Evolutionary conservation across 2,329 filamentous ascomycete genomes (phyloP).

Genomic region (Penicillium rolfsii): DNA sequence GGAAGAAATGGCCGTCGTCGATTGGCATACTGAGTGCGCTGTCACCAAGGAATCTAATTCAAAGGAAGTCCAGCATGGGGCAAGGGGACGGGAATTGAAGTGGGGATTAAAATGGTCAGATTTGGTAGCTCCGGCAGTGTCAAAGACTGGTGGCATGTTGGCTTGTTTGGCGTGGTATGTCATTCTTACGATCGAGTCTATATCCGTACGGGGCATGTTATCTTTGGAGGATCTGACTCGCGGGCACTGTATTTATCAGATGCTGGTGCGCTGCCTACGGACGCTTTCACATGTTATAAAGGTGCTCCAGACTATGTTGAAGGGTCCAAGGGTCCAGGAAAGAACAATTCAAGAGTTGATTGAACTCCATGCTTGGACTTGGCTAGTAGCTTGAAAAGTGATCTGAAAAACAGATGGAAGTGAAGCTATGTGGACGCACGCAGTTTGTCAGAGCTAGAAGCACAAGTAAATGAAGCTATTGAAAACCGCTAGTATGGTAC

Average conservation of each 20-base stretch:
- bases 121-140: conserved; percentile 7
- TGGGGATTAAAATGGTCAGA: conserved; percentile 8
- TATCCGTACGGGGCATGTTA: not conserved
- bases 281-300: not conserved
- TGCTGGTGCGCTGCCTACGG: not conserved
- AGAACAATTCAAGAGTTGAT: not conserved
- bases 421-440: not conserved
- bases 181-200: not conserved
- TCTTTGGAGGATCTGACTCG: not conserved
- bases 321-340: not conserved
- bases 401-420: not conserved
- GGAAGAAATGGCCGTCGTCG: conserved; percentile 29
- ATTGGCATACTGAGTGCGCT: conserved; percentile 24
- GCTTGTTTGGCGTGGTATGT: not conserved
- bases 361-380: too few relatives aligned
- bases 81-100: conserved; percentile 8
- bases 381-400: not conserved
- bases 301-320: not conserved
- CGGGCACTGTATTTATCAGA: not conserved
- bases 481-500: not conserved
- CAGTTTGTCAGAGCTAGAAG: not conserved
- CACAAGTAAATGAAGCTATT: not conserved
- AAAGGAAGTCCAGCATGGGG: conserved; percentile 7
- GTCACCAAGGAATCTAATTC: conserved; percentile 23
- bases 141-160: not conserved